Evolutionary conservation across 148 eudicot genomes (phyloP), one percentile per base, ranked within the genome.

Genomic region (Cornus florida): DNA sequence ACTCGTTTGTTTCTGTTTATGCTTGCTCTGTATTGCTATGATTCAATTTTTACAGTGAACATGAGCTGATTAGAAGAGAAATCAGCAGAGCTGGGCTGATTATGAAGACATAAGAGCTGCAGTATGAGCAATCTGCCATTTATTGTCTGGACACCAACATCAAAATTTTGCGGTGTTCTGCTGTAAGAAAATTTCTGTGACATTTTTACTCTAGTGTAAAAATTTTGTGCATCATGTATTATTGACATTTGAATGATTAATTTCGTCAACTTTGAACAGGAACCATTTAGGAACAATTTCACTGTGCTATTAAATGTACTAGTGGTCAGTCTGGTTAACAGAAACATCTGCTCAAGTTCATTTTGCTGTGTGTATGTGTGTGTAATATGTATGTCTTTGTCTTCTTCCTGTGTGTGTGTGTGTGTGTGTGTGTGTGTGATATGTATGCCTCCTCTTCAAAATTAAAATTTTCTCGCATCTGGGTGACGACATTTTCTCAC

Each of bases 61-160:
- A 80, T 74, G 78, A 80, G 11, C 32, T 59, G 78, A 22, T 75
- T 74, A 74, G 74, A 70, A 80, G 68, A 59, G 78, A 75, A 43
- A 69, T 59, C 7, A 59, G 67, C 46, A 74, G 41, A 69, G 19
- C 9, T 33, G 60, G 82, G 67, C 39, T 80, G 6, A 9, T 80
- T 20, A 74, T 68, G 68, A 80, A 70, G 57, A 67, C 78, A 74
- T 77, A 77, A 72, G 38, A 69, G 79, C 46, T 53, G 50, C 73
- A 68, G 39, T 46, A 10, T 0, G 13, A 48, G 33, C 10, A 22
- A 23, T 20, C 50, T 67, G 41, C 60, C 62, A 41, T 67, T 67
- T 70, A 24, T 76, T 76, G 71, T 76, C 41, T 67, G 62, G 78
- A 46, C 22, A 20, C 71, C n/a, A 35, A 46, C 70, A 9, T 67